Conservation (phyloP, 352 stramenopile genomes). For the Phytophthora brassicae region DNA sequence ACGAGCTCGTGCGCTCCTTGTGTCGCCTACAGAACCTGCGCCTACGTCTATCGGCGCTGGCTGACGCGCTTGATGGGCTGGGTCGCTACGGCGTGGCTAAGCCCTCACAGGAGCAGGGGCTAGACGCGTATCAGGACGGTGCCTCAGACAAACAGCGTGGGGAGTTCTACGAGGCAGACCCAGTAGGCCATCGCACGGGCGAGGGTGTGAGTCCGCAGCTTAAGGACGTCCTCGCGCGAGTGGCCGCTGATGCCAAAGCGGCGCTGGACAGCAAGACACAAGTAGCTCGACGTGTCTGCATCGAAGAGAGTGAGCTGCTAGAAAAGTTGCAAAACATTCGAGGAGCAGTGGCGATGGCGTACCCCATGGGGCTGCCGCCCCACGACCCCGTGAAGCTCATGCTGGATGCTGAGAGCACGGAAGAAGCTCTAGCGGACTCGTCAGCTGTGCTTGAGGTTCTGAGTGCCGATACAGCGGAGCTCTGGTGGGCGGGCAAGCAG, state of each 20-base stretch:
- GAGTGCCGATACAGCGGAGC: conserved; percentile 80
- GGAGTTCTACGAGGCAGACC: conserved; percentile 86
- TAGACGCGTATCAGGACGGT: conserved; percentile 85
- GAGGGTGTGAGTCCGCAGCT: conserved; percentile 88
- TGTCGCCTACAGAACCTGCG: conserved; percentile 84
- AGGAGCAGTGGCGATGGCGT: conserved; percentile 93
- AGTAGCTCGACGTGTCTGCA: conserved; percentile 60
- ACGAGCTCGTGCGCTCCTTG: conserved; percentile 84
- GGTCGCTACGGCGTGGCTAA: conserved; percentile 88
- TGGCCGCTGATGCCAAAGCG: conserved; percentile 74
- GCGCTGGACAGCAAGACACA: conserved; percentile 73
- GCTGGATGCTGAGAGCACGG: conserved; percentile 69
- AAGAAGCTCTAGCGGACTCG: conserved; percentile 64
- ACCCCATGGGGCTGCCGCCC: conserved; percentile 92
- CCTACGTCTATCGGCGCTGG: conserved; percentile 68
- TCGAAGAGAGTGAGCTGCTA: conserved; percentile 64
- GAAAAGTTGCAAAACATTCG: conserved; percentile 94
- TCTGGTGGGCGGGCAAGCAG: conserved; percentile 97
- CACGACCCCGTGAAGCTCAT: conserved; percentile 88
- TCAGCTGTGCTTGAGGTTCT: conserved; percentile 79
- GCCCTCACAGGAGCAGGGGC: conserved; percentile 73
- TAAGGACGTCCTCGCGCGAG: conserved; percentile 69
- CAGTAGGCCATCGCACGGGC: conserved; percentile 82
- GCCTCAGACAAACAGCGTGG: conserved; percentile 53
- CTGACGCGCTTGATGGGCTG: conserved; percentile 77